Conservation (phyloP, 306 rosid genomes). For the Fragaria nilgerrensis region DNA sequence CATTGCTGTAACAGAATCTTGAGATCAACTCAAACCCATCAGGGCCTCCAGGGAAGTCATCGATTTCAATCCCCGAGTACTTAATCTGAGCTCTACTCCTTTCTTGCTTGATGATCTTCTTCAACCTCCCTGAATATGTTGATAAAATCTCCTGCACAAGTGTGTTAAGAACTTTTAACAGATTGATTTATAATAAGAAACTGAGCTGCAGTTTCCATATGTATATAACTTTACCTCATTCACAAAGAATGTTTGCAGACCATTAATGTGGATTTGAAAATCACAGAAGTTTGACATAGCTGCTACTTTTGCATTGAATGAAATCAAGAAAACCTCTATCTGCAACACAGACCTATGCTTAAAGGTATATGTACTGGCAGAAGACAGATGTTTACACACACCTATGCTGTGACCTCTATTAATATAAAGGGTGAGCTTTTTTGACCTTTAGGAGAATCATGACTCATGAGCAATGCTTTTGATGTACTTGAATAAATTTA, state of each 20-base stretch:
- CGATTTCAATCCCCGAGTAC: slow-evolving; percentile 37
- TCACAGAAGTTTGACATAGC: slow-evolving; percentile 44
- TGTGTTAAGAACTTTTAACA: not conserved
- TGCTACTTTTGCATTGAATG: slow-evolving; percentile 32
- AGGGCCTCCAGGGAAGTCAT: slow-evolving; percentile 70
- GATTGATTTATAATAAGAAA: not conserved
- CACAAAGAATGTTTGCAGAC: slow-evolving; percentile 51
- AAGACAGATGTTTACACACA: slow-evolving; percentile 2
- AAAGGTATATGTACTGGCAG: not conserved
- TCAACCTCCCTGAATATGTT: slow-evolving; percentile 44
- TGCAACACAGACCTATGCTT: not conserved
- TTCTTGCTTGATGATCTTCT: slow-evolving; percentile 43
- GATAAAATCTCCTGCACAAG: slow-evolving; percentile 50
- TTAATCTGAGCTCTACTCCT: slow-evolving; percentile 32
- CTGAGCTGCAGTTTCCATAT: not conserved
- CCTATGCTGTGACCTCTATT: not conserved
- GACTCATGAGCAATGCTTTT: slow-evolving; percentile 10
- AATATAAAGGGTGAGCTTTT: not conserved
- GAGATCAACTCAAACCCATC: slow-evolving; percentile 62
- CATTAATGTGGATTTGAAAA: slow-evolving; percentile 55
- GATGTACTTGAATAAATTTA: not conserved
- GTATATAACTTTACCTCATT: slow-evolving; percentile 38
- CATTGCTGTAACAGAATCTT: slow-evolving; percentile 63
- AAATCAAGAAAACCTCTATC: slow-evolving; percentile 16
- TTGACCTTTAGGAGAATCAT: slow-evolving; percentile 13